These are phyloP conservation scores for Nitzschia palea DNA, from an alignment of 108 stramenopile genomes.

Conservation along the genomic window DNA sequence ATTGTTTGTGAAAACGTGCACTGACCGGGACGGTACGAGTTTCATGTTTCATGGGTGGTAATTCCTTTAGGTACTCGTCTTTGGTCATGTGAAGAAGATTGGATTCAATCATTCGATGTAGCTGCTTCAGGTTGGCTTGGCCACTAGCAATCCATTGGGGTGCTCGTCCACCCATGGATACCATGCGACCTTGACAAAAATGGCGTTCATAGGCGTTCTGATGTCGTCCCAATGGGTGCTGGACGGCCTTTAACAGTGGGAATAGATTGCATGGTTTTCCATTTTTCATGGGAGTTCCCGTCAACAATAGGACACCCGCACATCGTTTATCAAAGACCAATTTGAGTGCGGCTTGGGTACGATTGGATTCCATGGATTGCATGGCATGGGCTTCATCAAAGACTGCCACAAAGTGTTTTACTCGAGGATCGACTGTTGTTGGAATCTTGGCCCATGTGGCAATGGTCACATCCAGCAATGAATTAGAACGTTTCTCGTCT, in stretches of 20 bases:
- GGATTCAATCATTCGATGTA: slow-evolving; percentile 47
- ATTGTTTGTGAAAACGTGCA: slow-evolving; percentile 47
- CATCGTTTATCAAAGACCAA: slow-evolving; percentile 52
- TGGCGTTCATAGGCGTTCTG: slow-evolving; percentile 69
- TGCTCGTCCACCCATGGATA: slow-evolving; percentile 36
- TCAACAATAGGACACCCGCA: slow-evolving; percentile 69
- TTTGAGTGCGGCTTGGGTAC: slow-evolving; percentile 64
- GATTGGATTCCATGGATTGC: slow-evolving; percentile 63
- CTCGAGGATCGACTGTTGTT: slow-evolving; percentile 19
- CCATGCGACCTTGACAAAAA: slow-evolving; percentile 72
- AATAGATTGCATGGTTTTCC: slow-evolving; percentile 82
- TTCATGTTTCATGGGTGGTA: slow-evolving; percentile 70
- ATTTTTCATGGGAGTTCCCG: slow-evolving; percentile 93
- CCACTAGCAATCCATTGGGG: slow-evolving; percentile 65
- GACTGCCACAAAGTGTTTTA: slow-evolving; percentile 58
- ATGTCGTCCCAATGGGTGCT: slow-evolving; percentile 77
- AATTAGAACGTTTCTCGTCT: slow-evolving; percentile 12
- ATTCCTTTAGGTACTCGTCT: slow-evolving; percentile 73
- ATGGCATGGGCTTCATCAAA: slow-evolving; percentile 82
- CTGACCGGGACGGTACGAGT: slow-evolving; percentile 58
- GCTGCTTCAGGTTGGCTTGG: slow-evolving; percentile 47
- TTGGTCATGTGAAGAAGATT: slow-evolving; percentile 80
- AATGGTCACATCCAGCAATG: slow-evolving; percentile 36
- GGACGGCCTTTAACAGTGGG: slow-evolving; percentile 72
- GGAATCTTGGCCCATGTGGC: slow-evolving; percentile 68